phyloP scores from a whole-genome alignment of 2,329 filamentous ascomycete species.

The Scortechinia acanthostroma region DNA sequence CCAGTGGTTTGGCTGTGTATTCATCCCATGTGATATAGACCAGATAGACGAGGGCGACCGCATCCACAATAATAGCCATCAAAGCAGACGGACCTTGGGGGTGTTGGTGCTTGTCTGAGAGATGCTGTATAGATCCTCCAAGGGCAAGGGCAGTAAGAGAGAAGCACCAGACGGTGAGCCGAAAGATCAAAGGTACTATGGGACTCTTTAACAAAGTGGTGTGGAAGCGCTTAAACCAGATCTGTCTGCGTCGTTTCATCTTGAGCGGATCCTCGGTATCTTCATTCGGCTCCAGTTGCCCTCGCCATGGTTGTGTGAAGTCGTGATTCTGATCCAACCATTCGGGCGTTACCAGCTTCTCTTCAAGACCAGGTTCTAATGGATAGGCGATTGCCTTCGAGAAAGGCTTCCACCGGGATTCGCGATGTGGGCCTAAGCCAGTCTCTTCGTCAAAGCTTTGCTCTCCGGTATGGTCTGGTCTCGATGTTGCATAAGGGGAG shows the following conservation, averaged over 20 bases:
- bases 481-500: conserved; percentile 20
- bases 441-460: conserved; percentile 3
- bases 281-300: background rate
- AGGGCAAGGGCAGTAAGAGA: conserved; percentile 76
- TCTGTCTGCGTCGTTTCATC: conserved; percentile 16
- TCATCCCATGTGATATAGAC: conserved; percentile 94
- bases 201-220: conserved; percentile 70
- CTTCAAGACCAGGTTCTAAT: conserved; percentile 18
- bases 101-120: conserved; percentile 35
- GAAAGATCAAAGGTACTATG: conserved; percentile 77
- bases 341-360: conserved; percentile 30
- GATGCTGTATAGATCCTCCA: conserved; percentile 65
- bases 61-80: conserved; percentile 84
- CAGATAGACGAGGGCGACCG: conserved; percentile 81
- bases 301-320: conserved; percentile 23
- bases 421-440: conserved; percentile 11
- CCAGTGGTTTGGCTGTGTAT: conserved; percentile 87
- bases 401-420: conserved; percentile 36
- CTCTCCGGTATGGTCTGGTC: conserved; percentile 7
- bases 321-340: conserved; percentile 33
- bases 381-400: conserved; percentile 30
- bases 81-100: conserved; percentile 70
- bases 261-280: background rate
- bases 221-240: conserved; percentile 54
- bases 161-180: conserved; percentile 74